A percentile compares a stretch with the other conserved stretches of the same genome.
Conservation (phyloP, 139 green algal species). For the Picochlorum sp. region DNA sequence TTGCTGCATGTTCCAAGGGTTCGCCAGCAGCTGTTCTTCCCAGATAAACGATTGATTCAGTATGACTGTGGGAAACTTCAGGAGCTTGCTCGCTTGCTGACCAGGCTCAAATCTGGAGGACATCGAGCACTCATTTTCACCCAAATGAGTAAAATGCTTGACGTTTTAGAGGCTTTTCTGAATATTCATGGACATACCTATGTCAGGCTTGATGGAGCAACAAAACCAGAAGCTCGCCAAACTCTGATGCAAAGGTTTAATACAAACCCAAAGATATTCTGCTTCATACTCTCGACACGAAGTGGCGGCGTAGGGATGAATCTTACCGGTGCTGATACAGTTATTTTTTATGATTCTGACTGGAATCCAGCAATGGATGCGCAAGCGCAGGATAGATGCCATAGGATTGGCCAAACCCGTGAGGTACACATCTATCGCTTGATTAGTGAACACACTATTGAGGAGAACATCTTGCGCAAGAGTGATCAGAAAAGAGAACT, state of each 20-base stretch:
- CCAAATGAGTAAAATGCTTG: conserved; percentile 94
- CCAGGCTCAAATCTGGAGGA: conserved; percentile 63
- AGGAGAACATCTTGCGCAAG: conserved; percentile 98
- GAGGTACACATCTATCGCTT: conserved; percentile 98
- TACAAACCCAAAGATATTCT: conserved; percentile 78
- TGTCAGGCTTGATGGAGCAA: conserved; percentile 90
- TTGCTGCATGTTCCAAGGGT: conserved; percentile 63
- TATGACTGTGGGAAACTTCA: conserved; percentile 93
- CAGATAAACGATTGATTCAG: conserved; percentile 86
- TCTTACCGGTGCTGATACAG: conserved; percentile 92
- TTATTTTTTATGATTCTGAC: conserved; percentile 98
- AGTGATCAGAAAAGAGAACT: conserved; percentile 93
- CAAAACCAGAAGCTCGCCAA: conserved; percentile 91
- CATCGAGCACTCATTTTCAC: conserved; percentile 95
- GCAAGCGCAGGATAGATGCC: conserved; percentile 83
- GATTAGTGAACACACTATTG: conserved; percentile 81
- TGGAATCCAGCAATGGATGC: conserved; percentile 97
- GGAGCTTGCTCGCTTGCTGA: conserved; percentile 75
- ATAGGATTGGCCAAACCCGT: conserved; percentile 93
- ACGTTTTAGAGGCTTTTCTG: conserved; percentile 93
- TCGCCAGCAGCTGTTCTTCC: conserved; percentile 90
- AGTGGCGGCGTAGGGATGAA: conserved; percentile 97
- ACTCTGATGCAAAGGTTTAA: conserved; percentile 89
- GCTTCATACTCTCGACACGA: conserved; percentile 93
- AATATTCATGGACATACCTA: conserved; percentile 93